These are phyloP conservation scores for Thuidium tamariscinum DNA, from an alignment of 225 moss, liverwort and hornwort genomes.

Conservation along the genomic window DNA sequence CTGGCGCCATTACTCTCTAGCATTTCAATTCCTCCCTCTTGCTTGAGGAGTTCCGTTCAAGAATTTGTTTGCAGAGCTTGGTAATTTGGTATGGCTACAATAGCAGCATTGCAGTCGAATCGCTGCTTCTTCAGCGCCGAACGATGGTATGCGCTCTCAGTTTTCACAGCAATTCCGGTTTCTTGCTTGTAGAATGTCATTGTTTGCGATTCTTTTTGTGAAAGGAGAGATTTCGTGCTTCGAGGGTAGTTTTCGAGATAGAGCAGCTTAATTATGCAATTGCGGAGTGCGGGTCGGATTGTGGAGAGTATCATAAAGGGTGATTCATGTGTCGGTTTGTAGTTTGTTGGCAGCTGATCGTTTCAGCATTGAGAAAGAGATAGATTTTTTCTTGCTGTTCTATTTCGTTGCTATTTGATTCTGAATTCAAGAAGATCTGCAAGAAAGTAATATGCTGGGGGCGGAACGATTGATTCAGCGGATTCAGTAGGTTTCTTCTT, in stretches of 20 bases:
- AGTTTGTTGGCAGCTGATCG: background rate
- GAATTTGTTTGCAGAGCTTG: background rate
- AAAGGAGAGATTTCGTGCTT: background rate
- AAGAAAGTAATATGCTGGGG: background rate
- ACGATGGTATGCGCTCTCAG: background rate
- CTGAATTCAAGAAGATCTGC: background rate
- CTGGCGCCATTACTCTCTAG: background rate
- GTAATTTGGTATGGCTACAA: constrained; percentile 13
- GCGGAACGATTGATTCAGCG: background rate
- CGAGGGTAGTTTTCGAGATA: background rate
- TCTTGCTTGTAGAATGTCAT: background rate
- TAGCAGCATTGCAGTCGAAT: constrained; percentile 14
- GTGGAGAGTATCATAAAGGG: background rate
- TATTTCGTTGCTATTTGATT: background rate
- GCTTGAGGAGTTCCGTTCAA: background rate
- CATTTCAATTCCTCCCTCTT: background rate
- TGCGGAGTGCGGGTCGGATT: background rate
- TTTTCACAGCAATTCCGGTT: background rate
- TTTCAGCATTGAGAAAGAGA: background rate
- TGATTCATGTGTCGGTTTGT: background rate
- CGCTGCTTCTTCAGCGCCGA: constrained; percentile 5
- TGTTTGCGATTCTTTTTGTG: background rate
- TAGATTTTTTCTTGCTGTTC: background rate
- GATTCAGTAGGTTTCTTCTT: background rate
- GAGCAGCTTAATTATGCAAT: background rate